Base-by-base conservation (phyloP, 83 land plant species). In the Diphasiastrum complanatum region DNA sequence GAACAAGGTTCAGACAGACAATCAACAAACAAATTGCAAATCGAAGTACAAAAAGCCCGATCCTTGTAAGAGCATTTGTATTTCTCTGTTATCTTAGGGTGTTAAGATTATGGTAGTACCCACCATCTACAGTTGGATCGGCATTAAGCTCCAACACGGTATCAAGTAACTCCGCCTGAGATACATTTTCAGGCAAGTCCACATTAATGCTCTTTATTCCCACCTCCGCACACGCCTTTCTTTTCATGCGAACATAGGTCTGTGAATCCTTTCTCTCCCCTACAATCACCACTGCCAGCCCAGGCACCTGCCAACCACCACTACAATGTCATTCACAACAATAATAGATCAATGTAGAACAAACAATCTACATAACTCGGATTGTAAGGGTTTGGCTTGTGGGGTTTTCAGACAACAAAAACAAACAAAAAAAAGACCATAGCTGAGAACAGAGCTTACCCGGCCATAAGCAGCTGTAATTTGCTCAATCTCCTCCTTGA, bases 271-370 rank as follows among this genome's bases (percentile, higher is more conserved):
- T 90, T 45, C 89, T 62, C 8, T 32, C 67, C 25, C 97, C 96
- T 16, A 90, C 97, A 35, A 90, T 81, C 20, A 90, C 86, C 47
- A 90, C 97, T 0, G 97, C 97, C 59, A 90, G 69, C 5, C 96
- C 91, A 3, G 96, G 96, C 12, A 85, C 87, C 90, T 85, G 49
- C 31, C 73, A 43, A 16, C 12, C 35, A 32, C 27, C 58, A 71
- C 22, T 33, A 65, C 16, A 20, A 41, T 29, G 55, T 53, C 2
- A 3, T 48, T 50, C 30, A 40, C 33, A 45, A 20, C 58, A 24
- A 22, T 25, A 4, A 25, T 11, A 8, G 8, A 27, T 55, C 8
- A 28, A 11, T 31, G 6, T 55, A 49, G 19, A 27, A 55, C 8
- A 32, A 12, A 32, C 22, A 55, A 25, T 27, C 47, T 28, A 19